These are phyloP conservation scores for Arthrobotrys megalospora DNA, from an alignment of 2,329 filamentous ascomycete species.

Conservation along the genomic window DNA sequence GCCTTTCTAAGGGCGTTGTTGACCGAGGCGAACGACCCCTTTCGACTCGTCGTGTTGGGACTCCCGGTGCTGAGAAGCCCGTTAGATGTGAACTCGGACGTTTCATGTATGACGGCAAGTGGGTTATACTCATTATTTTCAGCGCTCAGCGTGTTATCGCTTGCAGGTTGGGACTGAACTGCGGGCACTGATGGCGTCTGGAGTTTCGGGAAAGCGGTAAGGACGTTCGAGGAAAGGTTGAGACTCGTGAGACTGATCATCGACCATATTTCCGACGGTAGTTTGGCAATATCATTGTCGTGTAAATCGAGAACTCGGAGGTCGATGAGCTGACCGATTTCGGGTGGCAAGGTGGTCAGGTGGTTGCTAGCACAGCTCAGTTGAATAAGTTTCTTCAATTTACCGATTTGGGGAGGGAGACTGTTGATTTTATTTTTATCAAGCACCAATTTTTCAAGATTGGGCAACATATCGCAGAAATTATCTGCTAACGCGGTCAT, in stretches of 20 bases:
- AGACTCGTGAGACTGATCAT: constrained; percentile 90
- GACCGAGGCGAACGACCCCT: constrained; percentile 83
- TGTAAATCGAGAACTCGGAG: constrained; percentile 88
- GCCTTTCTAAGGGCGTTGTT: constrained; percentile 52
- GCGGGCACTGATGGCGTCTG: constrained; percentile 68
- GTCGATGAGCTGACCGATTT: constrained; percentile 89
- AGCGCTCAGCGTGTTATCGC: constrained; percentile 62
- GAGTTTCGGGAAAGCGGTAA: constrained; percentile 91
- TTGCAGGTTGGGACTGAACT: constrained; percentile 76
- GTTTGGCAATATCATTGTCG: constrained; percentile 90
- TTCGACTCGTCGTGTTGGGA: constrained; percentile 77
- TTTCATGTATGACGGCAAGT: constrained; percentile 65
- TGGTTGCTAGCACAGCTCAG: constrained; percentile 95
- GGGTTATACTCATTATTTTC: constrained; percentile 61
- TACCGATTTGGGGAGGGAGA: constrained; percentile 86
- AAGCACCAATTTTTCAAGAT: constrained; percentile 87
- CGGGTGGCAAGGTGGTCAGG: constrained; percentile 83
- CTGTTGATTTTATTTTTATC: constrained; percentile 97
- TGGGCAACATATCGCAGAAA: constrained; percentile 87
- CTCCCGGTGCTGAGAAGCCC: constrained; percentile 82
- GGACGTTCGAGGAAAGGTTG: constrained; percentile 94
- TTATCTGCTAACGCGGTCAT: constrained; percentile 88
- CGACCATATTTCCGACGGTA: constrained; percentile 97
- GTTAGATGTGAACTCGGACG: constrained; percentile 83
- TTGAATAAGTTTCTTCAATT: constrained; percentile 85